These are phyloP conservation scores for Ceratocystiopsis sp. DNA, from an alignment of 2,329 filamentous ascomycete species.

Conservation along the genomic window DNA sequence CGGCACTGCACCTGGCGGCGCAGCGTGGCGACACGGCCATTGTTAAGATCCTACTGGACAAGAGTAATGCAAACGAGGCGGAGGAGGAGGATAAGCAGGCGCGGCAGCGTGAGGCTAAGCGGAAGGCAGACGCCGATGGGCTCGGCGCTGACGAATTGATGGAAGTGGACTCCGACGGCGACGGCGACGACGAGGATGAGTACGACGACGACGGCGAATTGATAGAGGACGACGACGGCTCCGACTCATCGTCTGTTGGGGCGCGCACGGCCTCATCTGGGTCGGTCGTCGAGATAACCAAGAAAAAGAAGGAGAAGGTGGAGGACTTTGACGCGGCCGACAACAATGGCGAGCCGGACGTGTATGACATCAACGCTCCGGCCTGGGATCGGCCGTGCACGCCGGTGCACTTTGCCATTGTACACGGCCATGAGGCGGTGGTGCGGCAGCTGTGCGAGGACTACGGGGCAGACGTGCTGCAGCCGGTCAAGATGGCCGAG, in stretches of 20 bases:
- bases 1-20: conserved; percentile 68
- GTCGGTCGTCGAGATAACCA: conserved; percentile 52
- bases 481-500: conserved; percentile 48
- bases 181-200: conserved; percentile 27
- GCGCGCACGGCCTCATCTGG: conserved; percentile 17
- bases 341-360: conserved; percentile 49
- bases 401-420: conserved; percentile 63
- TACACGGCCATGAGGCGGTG: conserved; percentile 50
- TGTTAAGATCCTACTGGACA: conserved; percentile 53
- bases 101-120: conserved; percentile 21
- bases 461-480: conserved; percentile 61
- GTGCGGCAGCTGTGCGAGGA: conserved; percentile 52
- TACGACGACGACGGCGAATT: conserved; percentile 24
- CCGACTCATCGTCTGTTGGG: background rate
- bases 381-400: conserved; percentile 64
- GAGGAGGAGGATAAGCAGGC: conserved; percentile 43
- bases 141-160: conserved; percentile 21
- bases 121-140: background rate
- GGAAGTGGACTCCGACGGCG: conserved; percentile 32
- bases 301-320: conserved; percentile 15
- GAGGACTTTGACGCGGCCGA: too few species aligned
- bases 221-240: background rate
- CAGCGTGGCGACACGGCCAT: conserved; percentile 52
- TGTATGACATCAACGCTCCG: conserved; percentile 62
- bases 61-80: conserved; percentile 58